These are phyloP conservation scores for Verticillium isaacii DNA, from an alignment of 2,329 filamentous ascomycete genomes.

Conservation along the genomic window DNA sequence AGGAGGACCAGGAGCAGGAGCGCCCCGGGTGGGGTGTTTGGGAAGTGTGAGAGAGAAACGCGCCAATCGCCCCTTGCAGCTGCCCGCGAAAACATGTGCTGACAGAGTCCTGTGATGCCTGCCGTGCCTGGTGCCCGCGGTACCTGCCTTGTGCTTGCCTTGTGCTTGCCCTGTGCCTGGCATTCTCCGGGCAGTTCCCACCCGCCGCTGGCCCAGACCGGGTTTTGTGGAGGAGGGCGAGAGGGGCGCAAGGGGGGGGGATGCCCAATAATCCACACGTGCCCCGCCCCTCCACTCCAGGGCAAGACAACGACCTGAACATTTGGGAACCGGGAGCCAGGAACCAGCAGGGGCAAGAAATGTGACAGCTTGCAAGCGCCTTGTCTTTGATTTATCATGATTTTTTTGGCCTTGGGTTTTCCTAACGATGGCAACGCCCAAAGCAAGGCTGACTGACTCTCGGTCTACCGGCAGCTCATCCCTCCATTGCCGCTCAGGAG, in stretches of 20 bases:
- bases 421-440: too few species aligned
- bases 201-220: background rate
- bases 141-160: background rate
- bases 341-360: background rate
- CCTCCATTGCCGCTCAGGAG: too few species aligned
- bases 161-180: background rate
- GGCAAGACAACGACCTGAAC: background rate
- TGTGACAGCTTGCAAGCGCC: background rate
- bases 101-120: background rate
- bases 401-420: background rate
- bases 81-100: background rate
- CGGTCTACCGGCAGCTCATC: too few species aligned
- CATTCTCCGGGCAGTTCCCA: background rate
- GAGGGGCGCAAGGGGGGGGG: background rate
- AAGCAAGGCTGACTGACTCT: too few species aligned
- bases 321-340: background rate
- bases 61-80: conserved; percentile 8
- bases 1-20: background rate
- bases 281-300: background rate
- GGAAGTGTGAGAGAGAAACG: conserved; percentile 9
- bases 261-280: background rate
- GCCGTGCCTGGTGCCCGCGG: background rate
- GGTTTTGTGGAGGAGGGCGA: background rate
- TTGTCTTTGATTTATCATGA: background rate
- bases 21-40: conserved; percentile 2